A percentile compares a stretch with the other conserved stretches of the same genome.
Evolutionary conservation across 805 yeast genomes (phyloP).

Genomic region (Schwanniomyces occidentalis): DNA sequence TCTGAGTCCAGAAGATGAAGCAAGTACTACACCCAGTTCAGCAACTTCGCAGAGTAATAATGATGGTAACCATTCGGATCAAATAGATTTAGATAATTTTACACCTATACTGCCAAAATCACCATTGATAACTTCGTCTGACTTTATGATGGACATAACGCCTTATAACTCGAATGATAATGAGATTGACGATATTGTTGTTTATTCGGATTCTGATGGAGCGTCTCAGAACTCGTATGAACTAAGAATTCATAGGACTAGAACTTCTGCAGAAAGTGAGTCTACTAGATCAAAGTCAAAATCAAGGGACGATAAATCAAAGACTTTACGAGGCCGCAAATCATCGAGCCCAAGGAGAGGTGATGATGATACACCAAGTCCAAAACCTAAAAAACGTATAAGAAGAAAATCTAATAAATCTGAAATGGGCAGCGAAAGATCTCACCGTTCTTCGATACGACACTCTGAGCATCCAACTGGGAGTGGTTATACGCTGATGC

Average conservation of each 20-base stretch:
- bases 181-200: constrained; percentile 28
- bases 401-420: constrained; percentile 25
- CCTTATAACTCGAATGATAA: constrained; percentile 17
- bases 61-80: no score
- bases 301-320: constrained; percentile 2
- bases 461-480: constrained; percentile 18
- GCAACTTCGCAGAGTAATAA: no score
- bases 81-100: no score
- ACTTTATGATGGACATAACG: constrained; percentile 21
- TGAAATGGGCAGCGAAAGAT: constrained; percentile 23
- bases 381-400: constrained; percentile 20
- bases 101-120: constrained; percentile 15
- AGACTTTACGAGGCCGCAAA: constrained; percentile 8
- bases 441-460: constrained; percentile 17
- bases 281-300: constrained; percentile 7
- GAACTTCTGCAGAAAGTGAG: constrained; percentile 3
- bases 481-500: constrained; percentile 33
- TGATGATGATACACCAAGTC: constrained; percentile 20
- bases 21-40: no score
- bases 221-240: constrained; percentile 33
- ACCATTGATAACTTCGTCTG: constrained; percentile 20
- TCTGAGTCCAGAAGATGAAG: no score
- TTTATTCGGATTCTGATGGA: constrained; percentile 37
- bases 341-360: constrained; percentile 3
- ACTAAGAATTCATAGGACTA: constrained; percentile 8